Evolutionary conservation across 495 filamentous ascomycete genomes (phyloP).

Genomic region (Beverwykella pulmonaria): DNA sequence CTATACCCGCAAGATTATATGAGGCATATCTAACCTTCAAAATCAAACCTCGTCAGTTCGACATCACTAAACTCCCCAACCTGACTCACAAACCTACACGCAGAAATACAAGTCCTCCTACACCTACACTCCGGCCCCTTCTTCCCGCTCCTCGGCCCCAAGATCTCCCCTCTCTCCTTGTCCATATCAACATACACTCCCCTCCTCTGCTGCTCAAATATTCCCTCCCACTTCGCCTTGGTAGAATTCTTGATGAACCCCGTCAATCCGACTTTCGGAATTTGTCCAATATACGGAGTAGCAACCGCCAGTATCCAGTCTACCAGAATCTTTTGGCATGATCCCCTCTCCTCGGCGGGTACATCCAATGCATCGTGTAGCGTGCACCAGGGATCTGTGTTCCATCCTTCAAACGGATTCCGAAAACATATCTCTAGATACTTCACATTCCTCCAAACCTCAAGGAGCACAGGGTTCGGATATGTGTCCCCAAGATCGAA

Average conservation of each 20-base stretch:
- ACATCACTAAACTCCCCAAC: too few relatives aligned
- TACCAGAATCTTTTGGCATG: constrained; percentile 5
- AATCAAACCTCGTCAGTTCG: too few relatives aligned
- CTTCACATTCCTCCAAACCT: neutral
- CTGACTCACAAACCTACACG: too few relatives aligned
- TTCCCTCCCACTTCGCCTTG: constrained; percentile 1
- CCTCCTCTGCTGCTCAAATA: too few relatives aligned
- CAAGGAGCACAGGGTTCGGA: neutral
- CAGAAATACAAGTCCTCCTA: too few relatives aligned
- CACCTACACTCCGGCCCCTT: too few relatives aligned
- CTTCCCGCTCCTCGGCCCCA: neutral
- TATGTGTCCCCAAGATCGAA: too few relatives aligned
- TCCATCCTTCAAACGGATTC: neutral
- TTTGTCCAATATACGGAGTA: constrained; percentile 8
- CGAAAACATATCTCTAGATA: neutral
- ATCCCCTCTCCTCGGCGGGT: too few relatives aligned
- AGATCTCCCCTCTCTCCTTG: too few relatives aligned
- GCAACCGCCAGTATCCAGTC: constrained; percentile 11
- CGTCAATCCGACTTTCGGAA: neutral
- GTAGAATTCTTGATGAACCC: constrained; percentile 6
- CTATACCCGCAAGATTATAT: too few relatives aligned
- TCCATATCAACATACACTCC: too few relatives aligned
- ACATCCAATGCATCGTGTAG: neutral
- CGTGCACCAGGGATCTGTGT: neutral
- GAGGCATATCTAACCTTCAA: too few relatives aligned